Base-by-base conservation (phyloP, 75 land plant genomes). In the Pinus taeda region DNA sequence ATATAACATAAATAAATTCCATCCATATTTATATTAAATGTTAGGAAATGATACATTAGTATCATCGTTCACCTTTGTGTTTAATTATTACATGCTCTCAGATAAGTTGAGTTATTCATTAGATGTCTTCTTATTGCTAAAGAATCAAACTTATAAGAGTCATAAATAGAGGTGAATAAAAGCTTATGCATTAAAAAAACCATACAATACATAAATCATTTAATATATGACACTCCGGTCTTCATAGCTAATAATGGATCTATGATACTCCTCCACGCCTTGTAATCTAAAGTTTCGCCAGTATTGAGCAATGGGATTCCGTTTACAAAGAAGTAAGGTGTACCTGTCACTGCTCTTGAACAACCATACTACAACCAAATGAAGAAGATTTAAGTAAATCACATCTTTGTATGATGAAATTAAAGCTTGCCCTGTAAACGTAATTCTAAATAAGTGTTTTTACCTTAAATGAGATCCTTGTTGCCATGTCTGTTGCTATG, bases 401-500 rank as follows among this genome's bases (percentile, higher is more conserved):
- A 67, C 15, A 36, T 64, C 17, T 22, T 30, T 29, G 18, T 2
- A 65, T 36, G 18, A 65, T 26, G 17, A 17, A 17, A 36, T 65
- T 65, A 36, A 17, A 65, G 5, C 6, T 29, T 12, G 4, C 17
- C 8, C 0, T 13, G 13, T 20, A 42, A 6, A 70, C 11, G 1
- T 49, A 12, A 21, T 30, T 30, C 53, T 6, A 36, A 3, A 15
- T 0, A 57, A 29, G 64, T 56, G 22, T 14, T 15, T 4, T 9
- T 85, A 90, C 99, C 95, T 92, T 94, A 82, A 96, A 96, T 37
- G 99, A 90, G 57, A 89, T 83, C 57, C 99, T 82, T 57, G 97
- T 87, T 59, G 78, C 76, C 33, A 57, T 78, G 74, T 96, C 95
- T 15, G 93, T 87, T 61, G 74, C 39, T 2, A 78, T 18, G 65